phyloP scores from a whole-genome alignment of 176 grass and related monocot genomes.

The Aegilops sharonensis region DNA sequence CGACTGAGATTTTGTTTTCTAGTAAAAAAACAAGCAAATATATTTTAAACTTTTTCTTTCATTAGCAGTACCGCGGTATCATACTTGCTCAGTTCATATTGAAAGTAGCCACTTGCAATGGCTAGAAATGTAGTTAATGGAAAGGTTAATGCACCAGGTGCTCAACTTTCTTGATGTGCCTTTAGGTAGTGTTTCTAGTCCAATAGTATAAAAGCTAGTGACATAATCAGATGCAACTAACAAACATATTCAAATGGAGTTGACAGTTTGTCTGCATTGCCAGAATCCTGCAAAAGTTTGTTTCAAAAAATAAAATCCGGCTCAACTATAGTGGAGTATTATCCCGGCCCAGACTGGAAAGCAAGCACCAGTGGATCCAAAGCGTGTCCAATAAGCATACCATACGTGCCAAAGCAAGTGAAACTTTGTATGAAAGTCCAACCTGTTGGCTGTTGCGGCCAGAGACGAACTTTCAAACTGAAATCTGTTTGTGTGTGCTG shows the following conservation, averaged over 20 bases:
- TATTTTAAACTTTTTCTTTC: no score
- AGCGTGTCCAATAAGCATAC: background rate
- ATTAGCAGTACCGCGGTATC: background rate
- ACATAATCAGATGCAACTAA: slow-evolving; percentile 39
- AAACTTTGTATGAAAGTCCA: background rate
- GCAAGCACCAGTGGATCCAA: slow-evolving; percentile 14
- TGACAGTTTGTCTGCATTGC: slow-evolving; percentile 31
- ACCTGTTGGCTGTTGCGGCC: background rate
- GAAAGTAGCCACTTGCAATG: slow-evolving; percentile 23
- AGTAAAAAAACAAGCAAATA: no score
- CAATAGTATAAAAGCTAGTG: slow-evolving; percentile 26
- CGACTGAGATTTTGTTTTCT: no score
- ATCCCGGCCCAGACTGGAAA: background rate
- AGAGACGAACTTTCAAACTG: slow-evolving; percentile 3
- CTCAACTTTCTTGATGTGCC: slow-evolving; percentile 34
- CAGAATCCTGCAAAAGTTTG: background rate
- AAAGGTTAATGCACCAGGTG: slow-evolving; percentile 40
- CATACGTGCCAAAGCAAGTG: background rate
- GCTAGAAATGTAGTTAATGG: slow-evolving; percentile 1
- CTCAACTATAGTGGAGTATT: background rate
- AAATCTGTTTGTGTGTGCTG: background rate
- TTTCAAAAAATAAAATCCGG: background rate
- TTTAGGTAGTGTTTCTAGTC: slow-evolving; percentile 41
- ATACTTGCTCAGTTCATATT: background rate
- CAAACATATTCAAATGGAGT: slow-evolving; percentile 17